Percentiles rank a stretch among this genome's conserved stretches.
phyloP scores from a whole-genome alignment of 192 early-diverging fungal genomes.

The Backusella australiensis region DNA sequence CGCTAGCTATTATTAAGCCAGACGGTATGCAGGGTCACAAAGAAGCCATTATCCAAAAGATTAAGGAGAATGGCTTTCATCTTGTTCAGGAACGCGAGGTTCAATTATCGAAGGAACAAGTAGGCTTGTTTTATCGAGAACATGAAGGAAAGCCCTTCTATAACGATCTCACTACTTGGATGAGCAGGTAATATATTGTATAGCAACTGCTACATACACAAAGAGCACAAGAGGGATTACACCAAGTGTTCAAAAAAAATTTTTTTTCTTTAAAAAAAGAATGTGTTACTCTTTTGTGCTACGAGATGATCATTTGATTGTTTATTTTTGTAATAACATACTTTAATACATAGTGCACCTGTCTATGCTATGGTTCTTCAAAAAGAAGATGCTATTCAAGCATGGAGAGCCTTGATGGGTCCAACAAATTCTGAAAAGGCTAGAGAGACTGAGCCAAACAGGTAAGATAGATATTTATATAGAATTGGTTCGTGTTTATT shows the following conservation, averaged over 20 bases:
- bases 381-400: conserved; percentile 47
- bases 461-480: not conserved
- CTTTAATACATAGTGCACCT: conserved; percentile 24
- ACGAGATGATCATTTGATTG: not conserved
- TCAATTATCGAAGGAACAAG: conserved; percentile 42
- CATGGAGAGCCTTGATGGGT: conserved; percentile 54
- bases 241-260: not conserved
- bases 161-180: conserved; percentile 40
- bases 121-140: conserved; percentile 26
- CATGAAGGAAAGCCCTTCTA: conserved; percentile 28
- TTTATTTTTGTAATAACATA: not conserved
- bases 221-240: not conserved
- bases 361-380: conserved; percentile 53
- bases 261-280: not conserved
- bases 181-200: conserved; percentile 39
- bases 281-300: conserved; percentile 1
- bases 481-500: not conserved
- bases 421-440: conserved; percentile 42
- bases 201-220: not conserved
- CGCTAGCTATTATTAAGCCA: conserved; percentile 60
- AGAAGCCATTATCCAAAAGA: conserved; percentile 48
- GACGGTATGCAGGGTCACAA: conserved; percentile 48
- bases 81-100: conserved; percentile 35
- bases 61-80: conserved; percentile 40
- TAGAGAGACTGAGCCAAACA: conserved; percentile 38